Evolutionary conservation across 1,284 basidiomycete species (phyloP).

Genomic region (Cerioporus squamosus): DNA sequence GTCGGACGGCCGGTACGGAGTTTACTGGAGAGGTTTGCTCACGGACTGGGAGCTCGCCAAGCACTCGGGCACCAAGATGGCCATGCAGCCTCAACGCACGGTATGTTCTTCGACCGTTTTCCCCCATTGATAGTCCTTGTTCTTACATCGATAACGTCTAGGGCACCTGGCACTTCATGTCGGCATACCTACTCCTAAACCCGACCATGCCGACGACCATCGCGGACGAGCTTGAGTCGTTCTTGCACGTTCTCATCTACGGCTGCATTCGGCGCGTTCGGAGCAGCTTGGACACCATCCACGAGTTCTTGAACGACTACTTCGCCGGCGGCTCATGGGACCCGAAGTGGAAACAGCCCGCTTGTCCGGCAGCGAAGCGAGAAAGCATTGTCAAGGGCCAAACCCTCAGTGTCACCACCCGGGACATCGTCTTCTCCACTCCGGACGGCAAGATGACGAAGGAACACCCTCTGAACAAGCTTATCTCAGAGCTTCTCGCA

Average conservation of each 20-base stretch:
- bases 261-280: conserved; percentile 5
- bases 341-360: background rate
- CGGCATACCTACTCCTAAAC: background rate
- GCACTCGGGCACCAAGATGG: background rate
- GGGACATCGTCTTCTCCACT: background rate
- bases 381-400: background rate
- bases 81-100: conserved; percentile 1
- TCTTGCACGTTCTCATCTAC: conserved; percentile 4
- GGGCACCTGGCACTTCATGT: too few relatives aligned
- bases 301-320: background rate
- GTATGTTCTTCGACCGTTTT: too few relatives aligned
- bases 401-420: background rate
- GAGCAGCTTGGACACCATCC: background rate
- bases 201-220: background rate
- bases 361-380: background rate
- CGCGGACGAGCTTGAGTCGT: conserved; percentile 12
- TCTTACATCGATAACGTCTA: too few relatives aligned
- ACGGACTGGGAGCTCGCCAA: conserved; percentile 19
- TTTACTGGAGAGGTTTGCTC: conserved; percentile 5
- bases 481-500: background rate
- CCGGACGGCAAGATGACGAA: too few relatives aligned
- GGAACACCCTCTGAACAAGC: background rate
- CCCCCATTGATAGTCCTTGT: too few relatives aligned
- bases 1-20: background rate
- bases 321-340: background rate